These are phyloP conservation scores for Colletotrichum sp. DNA, from an alignment of 2,329 filamentous ascomycete species.

Conservation along the genomic window DNA sequence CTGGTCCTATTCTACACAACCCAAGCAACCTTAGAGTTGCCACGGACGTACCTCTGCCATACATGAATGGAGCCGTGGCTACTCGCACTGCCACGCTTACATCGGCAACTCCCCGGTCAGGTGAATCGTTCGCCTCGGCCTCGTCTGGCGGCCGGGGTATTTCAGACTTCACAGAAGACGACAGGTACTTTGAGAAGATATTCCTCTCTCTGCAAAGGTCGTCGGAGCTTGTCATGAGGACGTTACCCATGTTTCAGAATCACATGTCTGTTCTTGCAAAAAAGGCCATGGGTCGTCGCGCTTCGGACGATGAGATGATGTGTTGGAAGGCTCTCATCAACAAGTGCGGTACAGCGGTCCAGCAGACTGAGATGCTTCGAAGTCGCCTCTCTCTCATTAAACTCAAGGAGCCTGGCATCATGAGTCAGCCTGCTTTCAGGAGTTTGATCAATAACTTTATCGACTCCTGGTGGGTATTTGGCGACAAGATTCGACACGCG, in stretches of 20 bases:
- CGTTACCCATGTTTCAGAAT: conserved; percentile 71
- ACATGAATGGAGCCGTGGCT: conserved; percentile 42
- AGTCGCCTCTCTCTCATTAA: conserved; percentile 79
- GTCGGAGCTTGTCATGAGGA: conserved; percentile 74
- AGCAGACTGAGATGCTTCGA: conserved; percentile 76
- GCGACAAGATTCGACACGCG: conserved; percentile 61
- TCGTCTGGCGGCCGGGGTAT: conserved; percentile 54
- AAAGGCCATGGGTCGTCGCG: conserved; percentile 64
- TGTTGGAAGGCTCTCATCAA: conserved; percentile 75
- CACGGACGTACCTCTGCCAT: conserved; percentile 57
- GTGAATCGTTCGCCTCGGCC: conserved; percentile 76
- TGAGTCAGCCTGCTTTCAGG: conserved; percentile 68
- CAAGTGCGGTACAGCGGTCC: conserved; percentile 73
- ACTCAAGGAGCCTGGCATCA: conserved; percentile 80
- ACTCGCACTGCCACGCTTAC: conserved; percentile 57
- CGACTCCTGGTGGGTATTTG: conserved; percentile 72
- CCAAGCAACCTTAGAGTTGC: conserved; percentile 61
- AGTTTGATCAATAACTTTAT: conserved; percentile 78
- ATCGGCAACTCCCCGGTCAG: conserved; percentile 78
- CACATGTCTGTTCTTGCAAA: conserved; percentile 71
- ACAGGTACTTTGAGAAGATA: conserved; percentile 81
- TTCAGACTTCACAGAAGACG: conserved; percentile 75
- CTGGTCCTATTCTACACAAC: conserved; percentile 48
- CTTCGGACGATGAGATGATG: conserved; percentile 63
- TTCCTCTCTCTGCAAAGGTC: conserved; percentile 78